Percentiles rank a stretch among this genome's conserved stretches.
Conservation (phyloP, 2,329 filamentous ascomycete genomes). For the Ceratocystis colombiana region DNA sequence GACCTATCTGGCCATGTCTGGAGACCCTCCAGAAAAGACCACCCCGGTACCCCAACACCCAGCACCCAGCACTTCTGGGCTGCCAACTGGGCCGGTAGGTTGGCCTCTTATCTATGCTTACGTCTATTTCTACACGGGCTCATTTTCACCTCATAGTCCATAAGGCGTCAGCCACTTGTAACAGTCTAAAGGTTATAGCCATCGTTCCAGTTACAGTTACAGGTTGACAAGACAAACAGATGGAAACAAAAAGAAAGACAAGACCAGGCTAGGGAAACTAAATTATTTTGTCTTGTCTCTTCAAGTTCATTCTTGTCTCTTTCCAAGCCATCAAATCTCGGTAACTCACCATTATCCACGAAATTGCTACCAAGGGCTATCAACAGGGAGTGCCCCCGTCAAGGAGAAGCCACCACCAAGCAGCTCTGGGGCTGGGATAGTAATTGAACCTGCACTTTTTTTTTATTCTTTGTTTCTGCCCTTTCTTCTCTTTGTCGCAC, state of each 20-base stretch:
- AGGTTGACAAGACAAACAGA: constrained; percentile 1
- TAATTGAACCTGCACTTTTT: not conserved
- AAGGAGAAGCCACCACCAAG: not conserved
- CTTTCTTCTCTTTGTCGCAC: not conserved
- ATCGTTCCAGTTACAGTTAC: not conserved
- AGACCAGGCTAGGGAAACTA: too few relatives aligned
- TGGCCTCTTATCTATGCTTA: not conserved
- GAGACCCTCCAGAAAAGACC: not conserved
- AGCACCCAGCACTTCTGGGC: not conserved
- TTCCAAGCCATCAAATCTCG: constrained; percentile 12
- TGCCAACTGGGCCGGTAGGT: not conserved
- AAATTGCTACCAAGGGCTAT: not conserved
- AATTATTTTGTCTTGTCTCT: too few relatives aligned
- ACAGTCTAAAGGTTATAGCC: not conserved
- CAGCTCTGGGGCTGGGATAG: not conserved
- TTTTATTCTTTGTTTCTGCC: too few relatives aligned
- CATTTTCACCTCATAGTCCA: too few relatives aligned
- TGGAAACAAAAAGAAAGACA: not conserved
- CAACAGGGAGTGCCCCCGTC: constrained; percentile 3
- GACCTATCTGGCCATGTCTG: not conserved
- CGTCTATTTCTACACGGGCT: too few relatives aligned
- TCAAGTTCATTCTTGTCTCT: not conserved
- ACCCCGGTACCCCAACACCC: not conserved
- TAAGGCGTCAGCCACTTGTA: not conserved
- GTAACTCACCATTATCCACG: not conserved